Conservation (phyloP, 1,284 basidiomycete genomes). For the Jaminaea rosea region DNA sequence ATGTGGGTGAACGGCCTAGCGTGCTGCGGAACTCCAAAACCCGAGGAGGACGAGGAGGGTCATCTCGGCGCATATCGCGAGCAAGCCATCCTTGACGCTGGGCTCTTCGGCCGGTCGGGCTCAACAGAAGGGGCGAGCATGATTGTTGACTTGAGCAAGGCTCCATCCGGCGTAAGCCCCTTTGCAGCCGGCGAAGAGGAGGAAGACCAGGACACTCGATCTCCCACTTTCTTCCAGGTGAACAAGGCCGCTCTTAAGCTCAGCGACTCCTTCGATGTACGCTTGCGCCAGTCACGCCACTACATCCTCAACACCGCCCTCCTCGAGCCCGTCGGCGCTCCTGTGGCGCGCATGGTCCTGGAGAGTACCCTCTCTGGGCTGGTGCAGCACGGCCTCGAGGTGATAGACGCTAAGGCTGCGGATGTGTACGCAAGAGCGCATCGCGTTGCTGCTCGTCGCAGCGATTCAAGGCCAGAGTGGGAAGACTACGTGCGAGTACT, state of each 20-base stretch:
- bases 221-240: constrained; percentile 6
- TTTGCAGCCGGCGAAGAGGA: constrained; percentile 1
- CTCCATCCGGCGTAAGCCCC: too few relatives aligned
- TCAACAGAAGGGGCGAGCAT: neutral
- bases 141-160: neutral
- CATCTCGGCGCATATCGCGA: constrained; percentile 5
- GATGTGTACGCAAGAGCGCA: constrained; percentile 5
- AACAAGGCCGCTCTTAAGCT: neutral
- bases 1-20: neutral
- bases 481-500: constrained; percentile 6
- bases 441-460: neutral
- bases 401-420: neutral
- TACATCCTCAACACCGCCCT: constrained; percentile 7
- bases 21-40: neutral
- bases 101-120: constrained; percentile 1
- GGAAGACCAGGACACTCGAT: neutral
- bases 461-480: neutral
- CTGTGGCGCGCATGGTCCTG: constrained; percentile 5
- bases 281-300: constrained; percentile 7
- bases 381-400: constrained; percentile 2
- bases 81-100: constrained; percentile 7
- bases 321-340: neutral
- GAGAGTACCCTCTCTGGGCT: constrained; percentile 1
- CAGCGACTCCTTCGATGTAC: constrained; percentile 4
- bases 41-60: neutral